These are phyloP conservation scores for Linnemannia zychae DNA, from an alignment of 192 early-diverging fungal species.

Conservation along the genomic window DNA sequence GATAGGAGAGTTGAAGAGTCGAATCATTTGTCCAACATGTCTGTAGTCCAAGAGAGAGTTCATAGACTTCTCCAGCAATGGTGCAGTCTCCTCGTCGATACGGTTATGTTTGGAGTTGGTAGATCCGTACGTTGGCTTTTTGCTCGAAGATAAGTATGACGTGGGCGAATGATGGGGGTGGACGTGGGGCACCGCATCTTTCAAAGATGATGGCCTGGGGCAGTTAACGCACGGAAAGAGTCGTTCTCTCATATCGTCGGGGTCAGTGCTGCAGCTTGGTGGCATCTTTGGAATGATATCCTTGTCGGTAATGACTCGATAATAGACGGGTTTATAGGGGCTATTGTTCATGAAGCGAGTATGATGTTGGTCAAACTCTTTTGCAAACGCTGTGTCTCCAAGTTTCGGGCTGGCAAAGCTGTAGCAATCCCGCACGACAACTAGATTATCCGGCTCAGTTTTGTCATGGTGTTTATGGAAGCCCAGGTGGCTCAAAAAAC, in stretches of 20 bases:
- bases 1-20: slow-evolving; percentile 8
- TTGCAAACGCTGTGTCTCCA: slow-evolving; percentile 62
- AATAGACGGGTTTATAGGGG: slow-evolving; percentile 29
- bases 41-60: slow-evolving; percentile 40
- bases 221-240: slow-evolving; percentile 40
- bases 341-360: slow-evolving; percentile 1
- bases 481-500: background rate
- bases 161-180: background rate
- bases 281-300: slow-evolving; percentile 63
- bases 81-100: background rate
- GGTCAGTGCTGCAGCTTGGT: slow-evolving; percentile 42
- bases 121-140: slow-evolving; percentile 6
- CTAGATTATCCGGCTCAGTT: background rate
- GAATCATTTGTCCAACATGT: slow-evolving; percentile 38
- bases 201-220: slow-evolving; percentile 4
- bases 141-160: background rate
- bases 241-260: slow-evolving; percentile 7
- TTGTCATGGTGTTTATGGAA: background rate
- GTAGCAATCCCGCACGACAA: slow-evolving; percentile 60
- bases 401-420: slow-evolving; percentile 60
- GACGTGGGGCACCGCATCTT: background rate
- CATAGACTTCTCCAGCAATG: background rate
- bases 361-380: slow-evolving; percentile 56
- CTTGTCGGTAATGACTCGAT: slow-evolving; percentile 61
- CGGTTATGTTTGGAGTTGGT: background rate